Evolutionary conservation across 1,139 yeast genomes (phyloP).

Genomic region (Pichia cactophila): DNA sequence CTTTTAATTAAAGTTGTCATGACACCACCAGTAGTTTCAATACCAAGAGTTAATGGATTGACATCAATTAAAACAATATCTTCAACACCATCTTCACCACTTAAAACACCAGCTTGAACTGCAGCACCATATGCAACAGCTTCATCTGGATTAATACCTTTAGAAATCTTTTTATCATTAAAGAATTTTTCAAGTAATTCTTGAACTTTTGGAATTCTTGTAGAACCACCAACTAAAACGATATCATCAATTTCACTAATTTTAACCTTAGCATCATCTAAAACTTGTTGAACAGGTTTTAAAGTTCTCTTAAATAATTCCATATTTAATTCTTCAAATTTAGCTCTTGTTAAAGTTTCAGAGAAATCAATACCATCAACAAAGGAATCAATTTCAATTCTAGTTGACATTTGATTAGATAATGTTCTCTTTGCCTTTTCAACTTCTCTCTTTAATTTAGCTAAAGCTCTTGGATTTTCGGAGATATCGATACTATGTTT

Average conservation of each 20-base stretch:
- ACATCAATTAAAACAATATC: conserved; percentile 86
- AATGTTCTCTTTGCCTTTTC: conserved; percentile 95
- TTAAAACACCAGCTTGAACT: conserved; percentile 91
- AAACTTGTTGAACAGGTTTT: conserved; percentile 89
- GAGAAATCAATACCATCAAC: conserved; percentile 93
- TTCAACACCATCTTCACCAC: conserved; percentile 77
- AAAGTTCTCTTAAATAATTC: conserved; percentile 83
- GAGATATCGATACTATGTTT: conserved; percentile 75
- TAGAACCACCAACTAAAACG: conserved; percentile 95
- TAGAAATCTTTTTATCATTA: conserved; percentile 88
- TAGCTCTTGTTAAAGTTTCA: conserved; percentile 88
- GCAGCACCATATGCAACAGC: conserved; percentile 98
- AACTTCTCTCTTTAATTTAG: conserved; percentile 90
- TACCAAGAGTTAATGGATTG: conserved; percentile 91
- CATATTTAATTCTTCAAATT: conserved; percentile 87
- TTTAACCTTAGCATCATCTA: conserved; percentile 80
- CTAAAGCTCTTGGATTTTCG: conserved; percentile 68
- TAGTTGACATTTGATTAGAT: conserved; percentile 81
- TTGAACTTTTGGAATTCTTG: conserved; percentile 97
- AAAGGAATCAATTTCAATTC: conserved; percentile 92
- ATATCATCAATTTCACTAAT: conserved; percentile 83
- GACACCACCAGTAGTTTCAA: conserved; percentile 96
- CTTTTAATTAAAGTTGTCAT: conserved; percentile 96
- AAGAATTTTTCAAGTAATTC: conserved; percentile 80
- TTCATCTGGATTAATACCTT: conserved; percentile 96